Evolutionary conservation across 352 stramenopile species (phyloP).

Genomic region (Elongisporangium undulatum): DNA sequence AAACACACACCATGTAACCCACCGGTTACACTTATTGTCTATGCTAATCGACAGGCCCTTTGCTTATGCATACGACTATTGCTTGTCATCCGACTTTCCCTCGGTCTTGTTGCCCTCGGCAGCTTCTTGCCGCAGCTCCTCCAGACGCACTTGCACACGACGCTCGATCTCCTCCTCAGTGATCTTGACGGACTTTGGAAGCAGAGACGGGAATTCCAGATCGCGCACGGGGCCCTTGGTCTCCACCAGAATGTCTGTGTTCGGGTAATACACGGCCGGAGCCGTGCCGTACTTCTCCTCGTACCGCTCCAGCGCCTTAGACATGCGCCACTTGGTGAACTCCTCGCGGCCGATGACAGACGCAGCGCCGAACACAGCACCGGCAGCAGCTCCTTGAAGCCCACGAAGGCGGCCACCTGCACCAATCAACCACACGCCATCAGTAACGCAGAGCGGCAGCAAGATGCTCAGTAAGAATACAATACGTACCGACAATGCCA

Average conservation of each 20-base stretch:
- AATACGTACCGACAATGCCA: constrained; percentile 47
- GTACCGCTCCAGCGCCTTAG: constrained; percentile 73
- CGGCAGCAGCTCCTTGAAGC: constrained; percentile 59
- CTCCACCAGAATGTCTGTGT: constrained; percentile 55
- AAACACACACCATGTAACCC: background rate
- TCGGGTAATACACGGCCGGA: constrained; percentile 57
- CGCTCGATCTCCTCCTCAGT: constrained; percentile 75
- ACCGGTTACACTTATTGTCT: background rate
- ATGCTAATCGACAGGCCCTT: background rate
- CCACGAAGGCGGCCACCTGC: constrained; percentile 62
- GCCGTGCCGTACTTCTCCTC: constrained; percentile 72
- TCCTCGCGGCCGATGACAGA: constrained; percentile 61
- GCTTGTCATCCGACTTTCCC: constrained; percentile 4
- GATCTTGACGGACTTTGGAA: constrained; percentile 66
- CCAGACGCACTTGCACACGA: constrained; percentile 66
- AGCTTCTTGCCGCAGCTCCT: constrained; percentile 48
- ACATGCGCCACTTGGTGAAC: constrained; percentile 74
- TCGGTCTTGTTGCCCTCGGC: constrained; percentile 16
- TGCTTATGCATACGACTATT: background rate
- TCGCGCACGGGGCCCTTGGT: constrained; percentile 47
- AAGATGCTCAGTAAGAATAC: background rate
- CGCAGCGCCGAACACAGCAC: constrained; percentile 50
- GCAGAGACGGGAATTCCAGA: constrained; percentile 65
- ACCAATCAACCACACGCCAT: background rate
- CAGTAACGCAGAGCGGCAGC: background rate